Conservation (phyloP, 176 grass and related monocot species). For the Microstegium vimineum region DNA sequence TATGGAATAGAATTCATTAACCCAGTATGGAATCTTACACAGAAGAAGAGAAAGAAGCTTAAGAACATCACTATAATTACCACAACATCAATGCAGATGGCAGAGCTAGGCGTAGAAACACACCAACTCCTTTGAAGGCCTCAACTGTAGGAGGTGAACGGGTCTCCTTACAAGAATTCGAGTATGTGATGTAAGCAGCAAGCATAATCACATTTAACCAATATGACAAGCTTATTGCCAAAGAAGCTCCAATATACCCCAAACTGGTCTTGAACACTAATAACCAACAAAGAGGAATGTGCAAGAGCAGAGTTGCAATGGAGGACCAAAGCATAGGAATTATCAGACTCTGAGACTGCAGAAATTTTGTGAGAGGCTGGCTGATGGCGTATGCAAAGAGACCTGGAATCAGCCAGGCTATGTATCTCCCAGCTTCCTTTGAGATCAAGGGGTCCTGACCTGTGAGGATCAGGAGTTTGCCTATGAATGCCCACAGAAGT, state of each 20-base stretch:
- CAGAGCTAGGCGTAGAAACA: conserved; percentile 69
- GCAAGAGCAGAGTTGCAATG: conserved; percentile 49
- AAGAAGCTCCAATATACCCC: conserved; percentile 64
- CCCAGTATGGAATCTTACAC: neutral
- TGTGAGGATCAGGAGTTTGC: conserved; percentile 57
- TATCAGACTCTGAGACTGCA: conserved; percentile 75
- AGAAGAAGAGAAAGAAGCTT: neutral
- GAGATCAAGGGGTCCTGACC: conserved; percentile 77
- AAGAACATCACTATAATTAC: conserved; percentile 38
- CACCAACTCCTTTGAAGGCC: conserved; percentile 55
- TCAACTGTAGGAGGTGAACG: conserved; percentile 38
- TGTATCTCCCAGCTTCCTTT: conserved; percentile 59
- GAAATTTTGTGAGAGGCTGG: conserved; percentile 81
- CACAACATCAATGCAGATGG: conserved; percentile 92
- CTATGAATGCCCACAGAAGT: conserved; percentile 67
- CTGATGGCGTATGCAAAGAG: conserved; percentile 64
- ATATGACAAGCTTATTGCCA: conserved; percentile 76
- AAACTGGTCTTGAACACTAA: conserved; percentile 68
- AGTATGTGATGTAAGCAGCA: conserved; percentile 56
- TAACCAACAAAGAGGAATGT: conserved; percentile 75
- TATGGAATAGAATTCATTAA: conserved; percentile 24
- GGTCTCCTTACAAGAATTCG: conserved; percentile 52
- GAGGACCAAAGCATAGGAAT: conserved; percentile 65
- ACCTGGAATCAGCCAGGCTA: conserved; percentile 69
- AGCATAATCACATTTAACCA: conserved; percentile 78